These are phyloP conservation scores for Gymnopilus dilepis DNA, from an alignment of 768 basidiomycete genomes.

Conservation along the genomic window DNA sequence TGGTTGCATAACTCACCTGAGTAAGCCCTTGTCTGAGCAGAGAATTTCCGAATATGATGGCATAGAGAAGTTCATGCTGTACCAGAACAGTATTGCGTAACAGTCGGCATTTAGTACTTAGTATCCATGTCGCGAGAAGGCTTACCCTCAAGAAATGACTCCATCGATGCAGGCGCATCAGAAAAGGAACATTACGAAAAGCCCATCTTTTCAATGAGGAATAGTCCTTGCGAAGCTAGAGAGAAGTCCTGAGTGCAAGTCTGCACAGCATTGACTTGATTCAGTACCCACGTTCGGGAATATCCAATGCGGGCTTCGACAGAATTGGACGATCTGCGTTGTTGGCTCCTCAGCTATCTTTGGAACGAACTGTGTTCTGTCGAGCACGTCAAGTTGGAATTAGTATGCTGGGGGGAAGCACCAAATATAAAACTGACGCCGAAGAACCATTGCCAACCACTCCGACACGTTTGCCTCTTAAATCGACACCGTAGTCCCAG, in stretches of 20 bases:
- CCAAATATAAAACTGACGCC: conserved; percentile 41
- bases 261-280: neutral
- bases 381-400: neutral
- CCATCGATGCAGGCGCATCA: conserved; percentile 20
- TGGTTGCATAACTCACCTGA: neutral
- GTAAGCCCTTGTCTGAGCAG: conserved; percentile 13
- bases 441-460: conserved; percentile 66
- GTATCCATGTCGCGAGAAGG: neutral
- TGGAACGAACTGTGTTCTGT: conserved; percentile 57
- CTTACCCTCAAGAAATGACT: conserved; percentile 21
- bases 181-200: conserved; percentile 10
- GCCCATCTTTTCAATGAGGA: conserved; percentile 21
- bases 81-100: neutral
- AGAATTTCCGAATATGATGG: conserved; percentile 8
- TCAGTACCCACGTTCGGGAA: conserved; percentile 44
- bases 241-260: neutral
- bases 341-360: conserved; percentile 45
- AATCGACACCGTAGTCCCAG: conserved; percentile 48
- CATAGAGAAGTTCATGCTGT: conserved; percentile 22
- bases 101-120: neutral
- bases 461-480: conserved; percentile 54
- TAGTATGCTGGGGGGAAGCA: neutral
- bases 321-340: conserved; percentile 52
- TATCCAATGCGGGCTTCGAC: conserved; percentile 55
- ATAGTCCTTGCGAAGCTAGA: conserved; percentile 20